Evolutionary conservation across 1,284 basidiomycete genomes (phyloP), one percentile per base, ranked within the genome.

Genomic region (Inonotus obliquus): DNA sequence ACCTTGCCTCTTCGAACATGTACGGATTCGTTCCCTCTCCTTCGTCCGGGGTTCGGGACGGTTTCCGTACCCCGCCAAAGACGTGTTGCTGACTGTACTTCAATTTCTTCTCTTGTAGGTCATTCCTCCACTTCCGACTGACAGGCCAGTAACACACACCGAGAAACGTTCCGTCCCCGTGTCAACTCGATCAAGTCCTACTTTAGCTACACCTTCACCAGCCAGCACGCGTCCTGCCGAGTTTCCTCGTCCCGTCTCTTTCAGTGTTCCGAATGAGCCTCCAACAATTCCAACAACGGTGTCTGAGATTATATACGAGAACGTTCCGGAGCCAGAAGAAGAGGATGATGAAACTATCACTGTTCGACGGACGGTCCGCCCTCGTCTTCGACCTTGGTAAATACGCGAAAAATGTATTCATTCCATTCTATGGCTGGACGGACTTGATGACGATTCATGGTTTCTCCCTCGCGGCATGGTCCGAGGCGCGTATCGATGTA

Each of bases 31-130:
- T 87, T 84, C 83, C 73, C 76, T 76, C 84, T 85, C 86, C 86
- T 86, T 88, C 84, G 85, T 86, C 86, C 82, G 86, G 87, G 87
- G 86, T 56, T 62, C 87, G 89, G 88, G 87, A 86, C 83, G 73
- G 72, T 77, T 79, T 86, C 84, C 51, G 61, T 70, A 70, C 73
- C 66, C 60, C 56, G 66, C 65, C 61, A 62, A 62, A 56, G n/a
- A 19, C 66, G 63, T 61, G 66, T 68, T 74, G 65, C 80, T 82
- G 76, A 86, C 76, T 51, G 41, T 52, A 13, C 14, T 38, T 65
- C 58, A 47, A 51, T 59, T 57, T 68, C 32, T 44, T 17, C 19
- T 39, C 11, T 38, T 49, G 25, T 56, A 54, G 45, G 23, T 32
- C 21, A 14, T 32, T n/a, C 54, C 60, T 32, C 69, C 63, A 77